phyloP scores from a whole-genome alignment of 2,329 filamentous ascomycete genomes.

The Ascochyta fabae region DNA sequence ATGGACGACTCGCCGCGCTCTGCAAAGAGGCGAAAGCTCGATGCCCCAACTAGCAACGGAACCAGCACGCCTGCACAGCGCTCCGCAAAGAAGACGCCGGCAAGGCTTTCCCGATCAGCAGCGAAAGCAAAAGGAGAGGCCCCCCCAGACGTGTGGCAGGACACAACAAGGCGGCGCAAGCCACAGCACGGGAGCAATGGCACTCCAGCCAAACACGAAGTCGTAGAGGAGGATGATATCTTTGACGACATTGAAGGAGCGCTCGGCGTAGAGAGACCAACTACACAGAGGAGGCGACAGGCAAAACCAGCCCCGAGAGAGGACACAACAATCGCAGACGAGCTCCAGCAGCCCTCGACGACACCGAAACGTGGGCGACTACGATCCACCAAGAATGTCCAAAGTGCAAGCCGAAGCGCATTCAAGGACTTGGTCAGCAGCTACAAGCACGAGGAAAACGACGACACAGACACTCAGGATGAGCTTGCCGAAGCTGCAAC shows the following conservation, averaged over 20 bases:
- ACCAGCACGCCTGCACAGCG: constrained; percentile 29
- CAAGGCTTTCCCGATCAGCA: constrained; percentile 25
- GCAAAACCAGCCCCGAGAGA: constrained; percentile 15
- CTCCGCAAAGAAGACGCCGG: constrained; percentile 30
- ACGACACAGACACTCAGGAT: constrained; percentile 26
- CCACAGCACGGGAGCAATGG: constrained; percentile 21
- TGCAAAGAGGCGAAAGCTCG: constrained; percentile 47
- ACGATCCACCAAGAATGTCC: constrained; percentile 22
- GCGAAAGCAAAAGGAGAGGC: constrained; percentile 21
- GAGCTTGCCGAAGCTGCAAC: constrained; percentile 24
- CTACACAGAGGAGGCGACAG: constrained; percentile 12
- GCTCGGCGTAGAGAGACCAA: constrained; percentile 35
- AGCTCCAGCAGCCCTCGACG: constrained; percentile 18
- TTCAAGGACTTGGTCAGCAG: constrained; percentile 19
- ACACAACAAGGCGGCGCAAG: constrained; percentile 13
- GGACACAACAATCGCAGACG: constrained; percentile 14
- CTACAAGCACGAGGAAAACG: constrained; percentile 12
- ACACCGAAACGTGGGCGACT: constrained; percentile 30
- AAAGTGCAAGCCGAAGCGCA: constrained; percentile 24
- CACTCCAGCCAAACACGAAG: constrained; percentile 13
- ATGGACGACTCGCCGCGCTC: constrained; percentile 48
- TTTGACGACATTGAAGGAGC: constrained; percentile 56
- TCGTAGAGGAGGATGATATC: constrained; percentile 40
- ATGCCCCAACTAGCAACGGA: constrained; percentile 32
- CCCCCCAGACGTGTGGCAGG: constrained; percentile 15